phyloP scores from a whole-genome alignment of 2,329 filamentous ascomycete species.

The Dactylellina drechsleri region DNA sequence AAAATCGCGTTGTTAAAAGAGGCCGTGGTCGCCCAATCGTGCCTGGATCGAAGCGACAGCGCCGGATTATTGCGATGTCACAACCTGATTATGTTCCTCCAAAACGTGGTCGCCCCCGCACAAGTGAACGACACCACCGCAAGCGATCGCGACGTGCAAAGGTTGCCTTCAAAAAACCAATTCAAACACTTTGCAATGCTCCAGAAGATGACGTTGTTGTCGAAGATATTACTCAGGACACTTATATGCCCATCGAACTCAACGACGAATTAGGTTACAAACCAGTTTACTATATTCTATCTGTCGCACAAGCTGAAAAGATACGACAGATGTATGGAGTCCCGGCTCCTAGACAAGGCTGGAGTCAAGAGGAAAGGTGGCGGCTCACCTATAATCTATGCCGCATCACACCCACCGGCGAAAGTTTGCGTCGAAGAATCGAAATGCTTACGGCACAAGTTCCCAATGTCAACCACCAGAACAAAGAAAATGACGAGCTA shows the following conservation, averaged over 20 bases:
- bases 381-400: slow-evolving; percentile 42
- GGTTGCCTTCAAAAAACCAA: not conserved
- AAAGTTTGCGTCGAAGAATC: slow-evolving; percentile 4
- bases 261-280: slow-evolving; percentile 36
- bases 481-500: slow-evolving; percentile 30
- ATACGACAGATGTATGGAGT: slow-evolving; percentile 42
- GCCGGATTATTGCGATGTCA: slow-evolving; percentile 46
- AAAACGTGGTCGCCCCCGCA: slow-evolving; percentile 46
- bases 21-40: slow-evolving; percentile 50
- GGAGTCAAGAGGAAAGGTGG: slow-evolving; percentile 26
- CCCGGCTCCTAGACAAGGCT: slow-evolving; percentile 26
- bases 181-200: not conserved
- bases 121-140: slow-evolving; percentile 34
- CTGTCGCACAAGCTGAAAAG: slow-evolving; percentile 26
- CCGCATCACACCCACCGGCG: slow-evolving; percentile 34
- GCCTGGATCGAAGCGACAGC: slow-evolving; percentile 46
- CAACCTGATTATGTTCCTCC: slow-evolving; percentile 50
- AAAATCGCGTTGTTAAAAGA: slow-evolving; percentile 13
- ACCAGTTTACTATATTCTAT: slow-evolving; percentile 43
- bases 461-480: not conserved
- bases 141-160: slow-evolving; percentile 33
- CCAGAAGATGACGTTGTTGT: too few relatives aligned
- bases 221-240: slow-evolving; percentile 3
- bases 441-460: not conserved
- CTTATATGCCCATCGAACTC: slow-evolving; percentile 6